Evolutionary conservation across 176 grass and related monocot genomes (phyloP), one percentile per base, ranked within the genome.

Genomic region (Elymus sibiricus): DNA sequence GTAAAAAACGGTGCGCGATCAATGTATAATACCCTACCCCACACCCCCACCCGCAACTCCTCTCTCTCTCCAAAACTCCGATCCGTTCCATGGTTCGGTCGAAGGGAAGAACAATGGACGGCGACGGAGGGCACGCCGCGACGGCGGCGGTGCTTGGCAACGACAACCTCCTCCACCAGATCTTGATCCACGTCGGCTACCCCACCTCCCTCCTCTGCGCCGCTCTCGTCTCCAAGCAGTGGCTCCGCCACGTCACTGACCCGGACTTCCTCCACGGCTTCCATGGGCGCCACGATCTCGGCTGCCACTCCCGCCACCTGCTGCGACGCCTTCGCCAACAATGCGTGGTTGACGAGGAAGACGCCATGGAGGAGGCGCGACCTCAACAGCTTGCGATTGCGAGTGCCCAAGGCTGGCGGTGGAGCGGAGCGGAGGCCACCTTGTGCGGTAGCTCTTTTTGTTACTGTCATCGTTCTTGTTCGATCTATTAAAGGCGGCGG

Each of bases 161-260:
- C 24, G n/a, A 46, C 40, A 74, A 74, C 70, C 70, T 74, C 70
- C 70, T 47, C 42, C 71, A 74, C 24, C 71, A 47, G 13, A 74
- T 74, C 42, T 42, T 74, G 40, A 43, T 74, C 71, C 42, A 17
- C 42, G 0, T 74, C 40, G 14, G 4, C 42, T 74, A 47, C 42
- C 71, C 71, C 13, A 74, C 71, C 13, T 47, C 71, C 1, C 24
- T 74, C 71, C 7, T 74, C 13, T 74, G 71, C 42, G 42, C 4
- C 42, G 13, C 71, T 15, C 13, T 74, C 22, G 71, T 74, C 71
- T 74, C 13, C 40, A 74, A 47, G 71, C 71, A 9, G 21, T 74
- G 42, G 71, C 71, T 74, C 71, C 40, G 71, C 40, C 71, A 74
- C 14, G 71, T 47, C 71, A 47, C 13, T 14, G 40, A 13, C 24